A percentile compares a stretch with the other conserved stretches of the same genome.
Conservation (phyloP, 495 filamentous ascomycete genomes). For the Tuber melanosporum region DNA sequence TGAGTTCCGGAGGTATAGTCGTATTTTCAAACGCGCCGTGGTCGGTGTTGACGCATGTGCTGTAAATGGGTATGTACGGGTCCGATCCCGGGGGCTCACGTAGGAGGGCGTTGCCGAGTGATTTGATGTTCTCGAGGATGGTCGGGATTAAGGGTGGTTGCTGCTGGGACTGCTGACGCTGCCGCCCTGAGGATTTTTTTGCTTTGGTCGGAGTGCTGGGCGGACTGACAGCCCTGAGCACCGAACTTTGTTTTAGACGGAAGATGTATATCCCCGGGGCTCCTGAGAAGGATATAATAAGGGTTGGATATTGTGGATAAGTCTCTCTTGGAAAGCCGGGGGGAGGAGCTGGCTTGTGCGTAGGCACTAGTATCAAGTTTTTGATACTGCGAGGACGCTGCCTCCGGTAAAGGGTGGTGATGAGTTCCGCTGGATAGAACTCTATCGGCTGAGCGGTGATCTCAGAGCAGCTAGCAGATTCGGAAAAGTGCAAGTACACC, state of each 20-base stretch:
- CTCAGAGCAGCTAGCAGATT: slow-evolving; percentile 7
- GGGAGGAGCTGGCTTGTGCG: background rate
- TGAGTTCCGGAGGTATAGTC: background rate
- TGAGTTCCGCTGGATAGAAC: slow-evolving; percentile 19
- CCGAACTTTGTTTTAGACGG: slow-evolving; percentile 17
- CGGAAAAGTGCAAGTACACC: slow-evolving; percentile 13
- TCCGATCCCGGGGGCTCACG: background rate
- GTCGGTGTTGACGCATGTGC: background rate
- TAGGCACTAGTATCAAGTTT: slow-evolving; percentile 21
- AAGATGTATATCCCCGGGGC: slow-evolving; percentile 19
- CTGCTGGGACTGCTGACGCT: background rate
- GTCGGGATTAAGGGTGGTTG: background rate
- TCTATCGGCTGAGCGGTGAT: slow-evolving; percentile 5
- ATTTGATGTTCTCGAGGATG: background rate
- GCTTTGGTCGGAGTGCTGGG: background rate
- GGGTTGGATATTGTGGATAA: slow-evolving; percentile 13
- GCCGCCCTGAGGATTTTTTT: background rate
- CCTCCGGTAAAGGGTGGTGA: background rate
- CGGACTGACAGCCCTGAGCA: slow-evolving; percentile 11
- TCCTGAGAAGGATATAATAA: slow-evolving; percentile 12
- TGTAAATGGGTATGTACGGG: background rate
- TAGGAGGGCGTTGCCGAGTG: background rate
- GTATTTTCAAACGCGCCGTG: background rate
- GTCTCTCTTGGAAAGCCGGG: background rate
- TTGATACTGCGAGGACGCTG: background rate